Evolutionary conservation across 305 asterid species (phyloP).

Genomic region (Salvia sclarea): DNA sequence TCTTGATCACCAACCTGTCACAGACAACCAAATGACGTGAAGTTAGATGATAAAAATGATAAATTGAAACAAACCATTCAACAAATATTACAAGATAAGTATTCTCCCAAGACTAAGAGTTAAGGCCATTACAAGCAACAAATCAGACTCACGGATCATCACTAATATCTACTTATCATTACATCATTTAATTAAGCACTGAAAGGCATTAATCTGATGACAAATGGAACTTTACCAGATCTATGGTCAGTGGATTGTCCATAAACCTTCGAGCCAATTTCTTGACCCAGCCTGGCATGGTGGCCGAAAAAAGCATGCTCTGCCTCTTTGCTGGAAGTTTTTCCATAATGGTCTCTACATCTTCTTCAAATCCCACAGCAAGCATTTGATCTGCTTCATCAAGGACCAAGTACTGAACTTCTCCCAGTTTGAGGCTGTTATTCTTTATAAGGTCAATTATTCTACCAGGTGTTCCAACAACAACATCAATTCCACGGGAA

Average conservation of each 20-base stretch:
- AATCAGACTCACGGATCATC: background rate
- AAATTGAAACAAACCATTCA: constrained; percentile 6
- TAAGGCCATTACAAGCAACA: too few relatives aligned
- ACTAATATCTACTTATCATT: background rate
- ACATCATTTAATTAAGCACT: background rate
- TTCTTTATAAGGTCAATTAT: constrained; percentile 79
- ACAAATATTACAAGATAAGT: background rate
- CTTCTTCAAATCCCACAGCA: constrained; percentile 99
- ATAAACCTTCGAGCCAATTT: constrained; percentile 74
- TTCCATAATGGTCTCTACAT: constrained; percentile 74
- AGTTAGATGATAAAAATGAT: background rate
- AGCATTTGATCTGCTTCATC: constrained; percentile 99
- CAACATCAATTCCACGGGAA: constrained; percentile 86
- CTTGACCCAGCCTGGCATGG: constrained; percentile 98
- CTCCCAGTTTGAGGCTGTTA: constrained; percentile 70
- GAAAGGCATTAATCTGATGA: constrained; percentile 6
- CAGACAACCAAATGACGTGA: constrained; percentile 18
- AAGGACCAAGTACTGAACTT: constrained; percentile 85
- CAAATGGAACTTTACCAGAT: constrained; percentile 57
- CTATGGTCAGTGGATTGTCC: constrained; percentile 86
- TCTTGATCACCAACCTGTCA: constrained; percentile 84
- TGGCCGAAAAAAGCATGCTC: constrained; percentile 98
- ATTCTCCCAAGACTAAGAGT: background rate
- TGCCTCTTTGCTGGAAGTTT: constrained; percentile 81
- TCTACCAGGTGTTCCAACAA: constrained; percentile 98